Conservation (phyloP, 257 asterid species). For the Solanum peruvianum region DNA sequence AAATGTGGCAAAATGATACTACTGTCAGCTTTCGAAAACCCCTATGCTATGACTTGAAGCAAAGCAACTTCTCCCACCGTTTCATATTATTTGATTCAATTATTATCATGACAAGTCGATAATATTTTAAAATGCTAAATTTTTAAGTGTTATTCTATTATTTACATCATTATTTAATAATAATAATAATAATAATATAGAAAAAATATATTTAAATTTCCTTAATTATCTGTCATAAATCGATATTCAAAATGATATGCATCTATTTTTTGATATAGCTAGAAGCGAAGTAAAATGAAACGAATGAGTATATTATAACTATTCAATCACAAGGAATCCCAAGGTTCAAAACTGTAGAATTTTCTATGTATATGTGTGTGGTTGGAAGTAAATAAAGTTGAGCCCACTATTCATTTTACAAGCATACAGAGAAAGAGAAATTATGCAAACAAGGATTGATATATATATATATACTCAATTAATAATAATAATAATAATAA, state of each 20-base stretch:
- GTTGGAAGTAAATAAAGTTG: neutral
- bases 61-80: neutral
- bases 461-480: no score
- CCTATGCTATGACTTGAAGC: conserved; percentile 10
- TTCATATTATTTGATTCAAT: neutral
- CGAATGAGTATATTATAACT: neutral
- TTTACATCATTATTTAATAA: neutral
- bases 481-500: no score
- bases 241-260: neutral
- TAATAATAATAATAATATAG: neutral
- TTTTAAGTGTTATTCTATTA: neutral
- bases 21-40: conserved; percentile 12
- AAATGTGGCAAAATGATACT: conserved; percentile 13
- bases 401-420: neutral
- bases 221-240: neutral
- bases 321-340: conserved; percentile 15
- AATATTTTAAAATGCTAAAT: no score
- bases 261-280: neutral
- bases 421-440: neutral
- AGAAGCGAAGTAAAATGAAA: neutral
- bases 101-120: no score
- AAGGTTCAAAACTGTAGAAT: neutral
- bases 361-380: neutral
- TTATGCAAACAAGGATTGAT: neutral
- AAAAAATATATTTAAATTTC: rapidly evolving